Conservation (phyloP, 495 filamentous ascomycete genomes). For the Daldinia loculata region DNA sequence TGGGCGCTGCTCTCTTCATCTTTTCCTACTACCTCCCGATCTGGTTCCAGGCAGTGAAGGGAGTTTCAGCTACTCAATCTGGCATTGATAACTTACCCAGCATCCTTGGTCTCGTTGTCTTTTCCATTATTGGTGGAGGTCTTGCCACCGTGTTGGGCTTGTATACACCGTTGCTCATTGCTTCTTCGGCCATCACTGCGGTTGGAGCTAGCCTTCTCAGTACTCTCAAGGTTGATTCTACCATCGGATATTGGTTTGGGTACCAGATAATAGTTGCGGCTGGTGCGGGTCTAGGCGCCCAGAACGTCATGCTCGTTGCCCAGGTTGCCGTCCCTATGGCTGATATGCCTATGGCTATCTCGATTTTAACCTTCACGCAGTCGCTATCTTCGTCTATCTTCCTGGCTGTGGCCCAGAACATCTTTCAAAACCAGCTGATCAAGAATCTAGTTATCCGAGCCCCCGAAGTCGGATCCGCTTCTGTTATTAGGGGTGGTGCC, state of each 20-base stretch:
- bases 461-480: conserved; percentile 6
- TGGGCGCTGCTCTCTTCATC: conserved; percentile 48
- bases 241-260: conserved; percentile 73
- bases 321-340: conserved; percentile 21
- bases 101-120: conserved; percentile 69
- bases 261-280: conserved; percentile 75
- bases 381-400: conserved; percentile 24
- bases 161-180: conserved; percentile 63
- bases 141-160: conserved; percentile 66
- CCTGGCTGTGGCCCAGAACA: conserved; percentile 19
- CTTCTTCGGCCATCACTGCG: conserved; percentile 55
- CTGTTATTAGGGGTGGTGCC: conserved; percentile 16
- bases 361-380: conserved; percentile 26
- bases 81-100: conserved; percentile 84
- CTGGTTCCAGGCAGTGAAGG: conserved; percentile 90
- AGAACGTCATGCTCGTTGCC: conserved; percentile 29
- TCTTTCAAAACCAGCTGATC: conserved; percentile 28
- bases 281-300: conserved; percentile 62
- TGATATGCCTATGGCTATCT: conserved; percentile 23
- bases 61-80: conserved; percentile 69
- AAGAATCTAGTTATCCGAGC: conserved; percentile 11
- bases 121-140: conserved; percentile 68
- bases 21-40: conserved; percentile 84
- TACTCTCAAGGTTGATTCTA: conserved; percentile 67
- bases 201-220: conserved; percentile 78